phyloP scores from a whole-genome alignment of 1,139 yeast genomes.

The Zygotorulaspora mrakii region DNA sequence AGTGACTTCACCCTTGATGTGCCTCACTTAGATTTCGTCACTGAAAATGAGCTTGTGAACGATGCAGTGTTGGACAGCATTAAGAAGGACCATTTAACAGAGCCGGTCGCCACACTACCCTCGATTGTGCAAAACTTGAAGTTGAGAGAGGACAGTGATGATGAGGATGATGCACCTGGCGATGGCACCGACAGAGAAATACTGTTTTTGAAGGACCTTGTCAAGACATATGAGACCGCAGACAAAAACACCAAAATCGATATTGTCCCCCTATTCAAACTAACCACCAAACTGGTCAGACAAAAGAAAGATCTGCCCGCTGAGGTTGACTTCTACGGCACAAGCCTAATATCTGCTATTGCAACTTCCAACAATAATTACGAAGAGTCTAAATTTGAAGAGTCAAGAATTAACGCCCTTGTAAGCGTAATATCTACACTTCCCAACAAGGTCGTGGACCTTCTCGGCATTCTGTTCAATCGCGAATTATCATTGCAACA shows the following conservation, averaged over 20 bases:
- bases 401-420: slow-evolving; percentile 51
- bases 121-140: background rate
- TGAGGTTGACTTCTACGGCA: slow-evolving; percentile 44
- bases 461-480: slow-evolving; percentile 46
- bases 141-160: slow-evolving; percentile 19
- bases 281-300: slow-evolving; percentile 36
- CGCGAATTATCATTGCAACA: slow-evolving; percentile 71
- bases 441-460: slow-evolving; percentile 41
- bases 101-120: background rate
- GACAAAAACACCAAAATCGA: slow-evolving; percentile 17
- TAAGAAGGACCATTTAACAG: background rate
- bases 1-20: slow-evolving; percentile 30
- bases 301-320: slow-evolving; percentile 37
- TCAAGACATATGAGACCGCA: slow-evolving; percentile 26
- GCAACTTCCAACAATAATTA: slow-evolving; percentile 47
- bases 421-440: slow-evolving; percentile 52
- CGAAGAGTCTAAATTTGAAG: slow-evolving; percentile 53
- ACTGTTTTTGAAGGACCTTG: slow-evolving; percentile 39
- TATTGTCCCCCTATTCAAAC: slow-evolving; percentile 26
- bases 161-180: slow-evolving; percentile 28
- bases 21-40: slow-evolving; percentile 17
- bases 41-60: slow-evolving; percentile 19
- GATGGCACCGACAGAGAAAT: slow-evolving; percentile 14
- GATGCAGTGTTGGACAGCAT: slow-evolving; percentile 15
- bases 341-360: slow-evolving; percentile 44